Percentiles rank a stretch among this genome's conserved stretches.
Evolutionary conservation across 2,329 filamentous ascomycete species (phyloP).

Genomic region (Furcasterigmium furcatum): DNA sequence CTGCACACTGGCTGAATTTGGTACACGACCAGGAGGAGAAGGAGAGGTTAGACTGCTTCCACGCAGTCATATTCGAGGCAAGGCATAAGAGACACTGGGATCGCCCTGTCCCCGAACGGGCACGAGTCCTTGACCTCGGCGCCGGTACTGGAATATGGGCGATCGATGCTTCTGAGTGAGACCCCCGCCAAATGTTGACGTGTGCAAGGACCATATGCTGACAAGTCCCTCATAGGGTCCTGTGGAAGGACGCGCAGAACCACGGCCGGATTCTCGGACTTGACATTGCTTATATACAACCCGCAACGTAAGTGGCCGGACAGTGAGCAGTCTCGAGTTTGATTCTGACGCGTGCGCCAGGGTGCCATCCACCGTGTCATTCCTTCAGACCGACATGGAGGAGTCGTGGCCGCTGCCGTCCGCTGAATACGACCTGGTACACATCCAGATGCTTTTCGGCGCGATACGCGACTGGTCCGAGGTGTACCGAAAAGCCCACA

Average conservation of each 20-base stretch:
- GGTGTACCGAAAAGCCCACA: conserved; percentile 60
- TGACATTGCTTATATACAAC: conserved; percentile 36
- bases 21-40: conserved; percentile 56
- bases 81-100: conserved; percentile 39
- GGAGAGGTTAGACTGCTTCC: conserved; percentile 77
- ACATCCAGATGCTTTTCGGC: conserved; percentile 76
- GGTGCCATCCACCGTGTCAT: conserved; percentile 67
- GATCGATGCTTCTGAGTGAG: conserved; percentile 78
- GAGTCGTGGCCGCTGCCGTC: conserved; percentile 57
- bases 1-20: not conserved
- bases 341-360: conserved; percentile 38
- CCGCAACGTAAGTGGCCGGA: conserved; percentile 25
- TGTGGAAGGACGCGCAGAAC: conserved; percentile 8
- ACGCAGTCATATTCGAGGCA: conserved; percentile 70
- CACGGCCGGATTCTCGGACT: conserved; percentile 30
- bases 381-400: conserved; percentile 75
- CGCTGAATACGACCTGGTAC: conserved; percentile 74
- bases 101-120: conserved; percentile 12
- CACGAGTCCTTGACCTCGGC: conserved; percentile 63
- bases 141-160: conserved; percentile 92
- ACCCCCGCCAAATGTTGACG: conserved; percentile 22
- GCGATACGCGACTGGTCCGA: conserved; percentile 73
- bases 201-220: too few relatives aligned
- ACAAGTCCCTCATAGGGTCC: too few relatives aligned
- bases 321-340: conserved; percentile 33